phyloP scores from a whole-genome alignment of 371 early-diverging fungal species.

The Rhizopus stolonifer region DNA sequence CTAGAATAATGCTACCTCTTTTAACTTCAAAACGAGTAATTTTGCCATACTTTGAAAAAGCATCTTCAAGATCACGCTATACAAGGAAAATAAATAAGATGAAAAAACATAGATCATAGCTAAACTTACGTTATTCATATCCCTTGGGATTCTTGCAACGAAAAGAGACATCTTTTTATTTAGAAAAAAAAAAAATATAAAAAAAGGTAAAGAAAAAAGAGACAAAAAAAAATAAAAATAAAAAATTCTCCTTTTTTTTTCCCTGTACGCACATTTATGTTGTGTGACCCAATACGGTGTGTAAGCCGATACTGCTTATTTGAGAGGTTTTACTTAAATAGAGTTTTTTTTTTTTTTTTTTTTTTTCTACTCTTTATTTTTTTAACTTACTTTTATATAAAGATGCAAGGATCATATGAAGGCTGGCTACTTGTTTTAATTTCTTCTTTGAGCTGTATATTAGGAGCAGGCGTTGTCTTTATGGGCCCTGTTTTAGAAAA shows the following conservation, averaged over 20 bases:
- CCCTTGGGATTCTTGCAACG: constrained; percentile 40
- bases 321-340: too few species aligned
- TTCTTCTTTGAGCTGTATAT: constrained; percentile 25
- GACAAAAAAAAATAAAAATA: background rate
- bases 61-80: constrained; percentile 68
- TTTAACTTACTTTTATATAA: background rate
- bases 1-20: constrained; percentile 36
- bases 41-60: constrained; percentile 74
- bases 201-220: constrained; percentile 6
- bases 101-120: background rate
- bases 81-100: constrained; percentile 1
- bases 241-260: background rate
- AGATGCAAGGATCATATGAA: constrained; percentile 3
- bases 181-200: constrained; percentile 7
- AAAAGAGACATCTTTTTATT: constrained; percentile 36
- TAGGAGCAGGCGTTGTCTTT: constrained; percentile 27
- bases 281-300: background rate
- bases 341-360: constrained; percentile 3
- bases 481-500: constrained; percentile 14
- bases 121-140: constrained; percentile 34
- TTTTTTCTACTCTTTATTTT: constrained; percentile 5
- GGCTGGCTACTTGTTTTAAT: constrained; percentile 27
- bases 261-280: background rate
- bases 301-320: background rate
- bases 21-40: constrained; percentile 73